Base-by-base conservation (phyloP, 257 asterid genomes). In the Jacaranda copaia region DNA sequence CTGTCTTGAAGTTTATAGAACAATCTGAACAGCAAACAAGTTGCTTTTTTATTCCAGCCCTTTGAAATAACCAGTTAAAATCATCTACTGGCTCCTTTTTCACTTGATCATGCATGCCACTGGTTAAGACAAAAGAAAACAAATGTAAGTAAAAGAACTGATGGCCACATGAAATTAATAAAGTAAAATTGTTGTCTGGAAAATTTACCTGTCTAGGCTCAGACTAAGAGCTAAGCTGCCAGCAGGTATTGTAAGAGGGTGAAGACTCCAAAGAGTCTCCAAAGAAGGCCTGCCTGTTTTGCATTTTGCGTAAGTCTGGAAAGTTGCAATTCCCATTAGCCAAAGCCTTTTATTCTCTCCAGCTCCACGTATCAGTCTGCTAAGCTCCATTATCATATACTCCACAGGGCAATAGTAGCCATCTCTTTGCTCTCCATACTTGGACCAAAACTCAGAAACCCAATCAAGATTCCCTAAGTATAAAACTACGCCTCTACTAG, bases 321-420 rank as follows among this genome's bases (percentile, higher is more conserved):
- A 88, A 73, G 86, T 89, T 14, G 98, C 91, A 62, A 82, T 80
- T 51, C 96, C 98, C 86, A 94, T 87, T 3, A 94, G 55, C 97
- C 97, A 94, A 15, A 92, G 49, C 72, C 88, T 89, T 39, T 80
- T 86, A 63, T 65, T 16, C 5, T 88, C 89, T 13, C 83, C 84
- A 10, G 74, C 68, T 42, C 91, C 92, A 77, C 84, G 80, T 8
- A 86, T 49, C 56, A 94, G 38, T 79, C 95, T 83, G 59, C 98
- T 90, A 8, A 94, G 84, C 87, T 94, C 98, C 98, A 94, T 90
- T 49, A 92, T 87, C 96, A 92, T 89, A 70, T 88, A 91, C 88
- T 94, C 98, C 75, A 94, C 94, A 2, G 93, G 92, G 19, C 91
- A 84, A 70, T 85, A 89, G 53, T 76, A 75, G 10, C 43, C 67